Conservation (phyloP, 2,329 filamentous ascomycete genomes). For the Emmonsiellopsis sp. region DNA sequence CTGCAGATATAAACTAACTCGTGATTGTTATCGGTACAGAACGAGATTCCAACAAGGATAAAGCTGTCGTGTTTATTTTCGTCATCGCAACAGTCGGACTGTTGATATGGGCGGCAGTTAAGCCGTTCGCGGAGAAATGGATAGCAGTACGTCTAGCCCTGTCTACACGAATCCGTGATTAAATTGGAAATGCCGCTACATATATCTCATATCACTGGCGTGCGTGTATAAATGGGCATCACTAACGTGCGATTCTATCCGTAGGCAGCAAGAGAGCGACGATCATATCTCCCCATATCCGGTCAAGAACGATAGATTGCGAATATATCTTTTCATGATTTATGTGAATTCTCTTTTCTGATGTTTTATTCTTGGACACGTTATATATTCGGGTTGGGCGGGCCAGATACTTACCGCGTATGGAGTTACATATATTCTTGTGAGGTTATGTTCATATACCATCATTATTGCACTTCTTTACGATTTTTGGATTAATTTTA, state of each 20-base stretch:
- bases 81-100: conserved; percentile 54
- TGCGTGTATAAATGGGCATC: conserved; percentile 5
- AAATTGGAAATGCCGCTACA: no score
- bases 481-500: no score
- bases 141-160: conserved; percentile 34
- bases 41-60: conserved; percentile 57
- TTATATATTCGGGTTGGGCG: no score
- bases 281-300: conserved; percentile 43
- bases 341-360: conserved; percentile 1
- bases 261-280: conserved; percentile 39
- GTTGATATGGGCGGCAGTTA: conserved; percentile 49
- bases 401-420: no score
- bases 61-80: conserved; percentile 57
- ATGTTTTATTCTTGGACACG: not conserved
- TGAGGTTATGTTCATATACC: no score
- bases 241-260: not conserved
- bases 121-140: conserved; percentile 51
- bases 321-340: not conserved
- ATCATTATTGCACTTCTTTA: no score
- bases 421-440: no score
- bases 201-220: not conserved
- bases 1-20: not conserved
- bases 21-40: conserved; percentile 30
- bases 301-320: conserved; percentile 12
- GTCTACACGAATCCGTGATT: not conserved